These are phyloP conservation scores for Kregervanrija fluxuum DNA, from an alignment of 805 yeast species.

Conservation along the genomic window DNA sequence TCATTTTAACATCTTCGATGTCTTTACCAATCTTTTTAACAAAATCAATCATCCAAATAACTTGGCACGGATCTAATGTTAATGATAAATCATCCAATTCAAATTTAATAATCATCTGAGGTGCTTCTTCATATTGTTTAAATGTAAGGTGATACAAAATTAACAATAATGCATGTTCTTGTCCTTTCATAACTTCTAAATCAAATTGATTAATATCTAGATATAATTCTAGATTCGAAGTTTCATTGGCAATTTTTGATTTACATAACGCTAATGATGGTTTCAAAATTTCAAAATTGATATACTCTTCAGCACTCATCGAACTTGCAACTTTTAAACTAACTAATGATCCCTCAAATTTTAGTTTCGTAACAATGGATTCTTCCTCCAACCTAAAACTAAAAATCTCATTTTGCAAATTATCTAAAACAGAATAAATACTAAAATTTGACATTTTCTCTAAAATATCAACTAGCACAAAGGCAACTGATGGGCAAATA, in stretches of 20 bases:
- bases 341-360: conserved; percentile 42
- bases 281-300: conserved; percentile 27
- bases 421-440: conserved; percentile 50
- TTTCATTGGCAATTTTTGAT: conserved; percentile 7
- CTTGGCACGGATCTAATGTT: conserved; percentile 15
- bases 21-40: conserved; percentile 1
- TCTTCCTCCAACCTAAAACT: conserved; percentile 9
- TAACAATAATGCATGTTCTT: conserved; percentile 7
- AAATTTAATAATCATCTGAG: conserved; percentile 5
- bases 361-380: conserved; percentile 33
- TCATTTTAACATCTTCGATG: conserved; percentile 6
- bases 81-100: conserved; percentile 13
- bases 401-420: conserved; percentile 54
- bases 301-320: conserved; percentile 15
- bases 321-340: conserved; percentile 18
- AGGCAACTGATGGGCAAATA: conserved; percentile 33
- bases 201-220: conserved; percentile 9
- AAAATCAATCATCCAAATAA: conserved; percentile 15
- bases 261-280: conserved; percentile 30
- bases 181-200: conserved; percentile 7
- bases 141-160: conserved; percentile 3
- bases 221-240: conserved; percentile 4
- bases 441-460: conserved; percentile 34
- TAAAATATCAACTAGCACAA: conserved; percentile 23
- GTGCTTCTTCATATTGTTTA: conserved; percentile 3